Evolutionary conservation across 1,284 basidiomycete species (phyloP), one percentile per base, ranked within the genome.

Genomic region (Pholiota adiposa): DNA sequence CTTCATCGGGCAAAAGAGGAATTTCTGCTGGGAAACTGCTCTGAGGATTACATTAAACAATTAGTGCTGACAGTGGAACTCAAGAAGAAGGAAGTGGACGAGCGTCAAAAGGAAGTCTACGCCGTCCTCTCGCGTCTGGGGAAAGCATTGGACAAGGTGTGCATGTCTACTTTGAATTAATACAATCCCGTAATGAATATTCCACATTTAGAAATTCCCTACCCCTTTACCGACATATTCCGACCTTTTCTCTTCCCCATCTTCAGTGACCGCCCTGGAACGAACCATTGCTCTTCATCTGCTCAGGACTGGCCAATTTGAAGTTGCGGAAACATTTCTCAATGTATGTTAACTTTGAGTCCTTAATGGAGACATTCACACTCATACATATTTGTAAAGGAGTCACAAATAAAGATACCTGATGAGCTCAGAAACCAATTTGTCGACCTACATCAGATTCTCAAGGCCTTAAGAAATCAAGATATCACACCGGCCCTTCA

Each of bases 61-160:
- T 74, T 95, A 21, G 77, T 83, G 21, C 84, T 84, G 69, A 78
- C 79, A 2, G 79, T 93, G 2, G 89, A 92, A 43, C 73, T 78
- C 2, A 85, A 79, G 70, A 94, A 92, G 85, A 94, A 89, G 73
- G 92, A 94, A 58, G 80, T 95, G 0, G 93, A 95, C 63, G 92
- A 94, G 50, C 83, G 88, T 1, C 87, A 96, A 78, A 97, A 96
- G 74, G 93, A 94, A 66, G 83, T 94, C 54, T 93, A 96, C 69
- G 84, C 82, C 23, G 86, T 88, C 1, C 76, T 96, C 5, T 84
- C 87, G 18, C 86, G 85, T 65, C 81, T 95, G 36, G 93, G 93
- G 29, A 97, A 96, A 74, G 83, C 87, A 0, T 74, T 97, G 67
- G 95, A 97, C 72, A 97, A 96, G 89, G 95, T 93, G 54, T 48